Evolutionary conservation across 2,329 filamentous ascomycete genomes (phyloP).

Genomic region (Stagonosporopsis cucurbitacearum): DNA sequence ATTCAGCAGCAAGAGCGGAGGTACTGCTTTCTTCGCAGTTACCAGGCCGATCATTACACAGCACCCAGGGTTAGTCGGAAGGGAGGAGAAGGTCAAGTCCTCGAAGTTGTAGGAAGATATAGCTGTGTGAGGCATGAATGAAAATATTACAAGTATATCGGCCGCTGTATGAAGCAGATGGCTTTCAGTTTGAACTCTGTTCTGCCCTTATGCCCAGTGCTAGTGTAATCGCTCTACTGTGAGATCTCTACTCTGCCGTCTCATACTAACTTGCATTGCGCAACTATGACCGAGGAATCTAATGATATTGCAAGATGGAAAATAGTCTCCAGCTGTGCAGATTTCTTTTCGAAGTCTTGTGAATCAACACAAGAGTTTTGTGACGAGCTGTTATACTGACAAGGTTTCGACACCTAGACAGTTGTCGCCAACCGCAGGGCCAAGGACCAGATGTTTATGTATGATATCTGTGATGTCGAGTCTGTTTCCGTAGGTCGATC

Average conservation of each 20-base stretch:
- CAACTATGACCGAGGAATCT: slow-evolving; percentile 30
- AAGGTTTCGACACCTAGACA: neutral
- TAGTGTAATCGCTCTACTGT: slow-evolving; percentile 17
- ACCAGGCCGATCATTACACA: slow-evolving; percentile 29
- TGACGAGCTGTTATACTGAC: slow-evolving; percentile 27
- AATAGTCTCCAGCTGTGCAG: slow-evolving; percentile 32
- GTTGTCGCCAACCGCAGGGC: slow-evolving; percentile 26
- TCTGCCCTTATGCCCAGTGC: neutral
- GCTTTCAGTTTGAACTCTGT: neutral
- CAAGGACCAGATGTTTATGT: slow-evolving; percentile 26
- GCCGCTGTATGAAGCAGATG: neutral
- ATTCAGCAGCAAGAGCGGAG: slow-evolving; percentile 32
- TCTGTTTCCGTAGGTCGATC: slow-evolving; percentile 28
- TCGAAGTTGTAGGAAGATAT: neutral
- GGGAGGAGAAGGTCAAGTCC: slow-evolving; percentile 25
- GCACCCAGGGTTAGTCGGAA: slow-evolving; percentile 27
- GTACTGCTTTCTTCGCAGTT: slow-evolving; percentile 33
- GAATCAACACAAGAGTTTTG: slow-evolving; percentile 28
- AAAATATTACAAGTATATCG: neutral
- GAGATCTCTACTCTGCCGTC: slow-evolving; percentile 28
- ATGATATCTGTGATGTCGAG: neutral
- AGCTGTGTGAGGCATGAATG: neutral
- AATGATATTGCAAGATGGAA: slow-evolving; percentile 39
- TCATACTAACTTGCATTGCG: slow-evolving; percentile 28
- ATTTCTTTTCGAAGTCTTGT: slow-evolving; percentile 39